Evolutionary conservation across 306 rosid species (phyloP).

Genomic region (Biancaea sappan): DNA sequence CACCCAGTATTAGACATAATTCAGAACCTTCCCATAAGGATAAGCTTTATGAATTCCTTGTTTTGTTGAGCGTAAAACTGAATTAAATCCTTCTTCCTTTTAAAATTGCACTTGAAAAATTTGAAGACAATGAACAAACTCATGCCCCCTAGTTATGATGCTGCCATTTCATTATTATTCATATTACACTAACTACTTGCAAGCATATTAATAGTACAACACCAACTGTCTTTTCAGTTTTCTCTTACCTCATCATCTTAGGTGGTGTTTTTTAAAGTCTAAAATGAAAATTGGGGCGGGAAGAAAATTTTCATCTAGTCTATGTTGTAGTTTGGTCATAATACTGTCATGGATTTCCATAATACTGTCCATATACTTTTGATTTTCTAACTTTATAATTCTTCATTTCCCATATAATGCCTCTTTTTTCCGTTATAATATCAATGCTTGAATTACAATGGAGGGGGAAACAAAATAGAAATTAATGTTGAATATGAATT

Average conservation of each 20-base stretch:
- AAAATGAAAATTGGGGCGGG: neutral
- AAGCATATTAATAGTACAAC: neutral
- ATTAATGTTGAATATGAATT: neutral
- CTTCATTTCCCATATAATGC: no score
- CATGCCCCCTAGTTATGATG: neutral
- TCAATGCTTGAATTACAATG: constrained; percentile 13
- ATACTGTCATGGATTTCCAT: neutral
- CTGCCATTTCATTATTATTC: constrained; percentile 7
- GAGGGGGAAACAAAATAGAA: neutral
- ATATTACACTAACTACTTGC: neutral
- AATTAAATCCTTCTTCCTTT: no score
- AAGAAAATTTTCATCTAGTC: constrained; percentile 18
- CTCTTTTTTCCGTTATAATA: neutral
- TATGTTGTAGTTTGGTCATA: constrained; percentile 6
- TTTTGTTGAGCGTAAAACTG: no score
- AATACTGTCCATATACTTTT: neutral
- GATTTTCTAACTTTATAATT: no score
- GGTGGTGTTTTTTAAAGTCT: constrained; percentile 13
- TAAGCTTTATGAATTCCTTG: no score
- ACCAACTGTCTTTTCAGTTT: neutral
- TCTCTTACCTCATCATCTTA: neutral
- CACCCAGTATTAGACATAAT: no score
- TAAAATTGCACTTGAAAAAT: no score
- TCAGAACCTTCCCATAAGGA: no score
- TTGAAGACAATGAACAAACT: no score